These are phyloP conservation scores for Tulasnella calospora DNA, from an alignment of 768 basidiomycete species.

Conservation along the genomic window DNA sequence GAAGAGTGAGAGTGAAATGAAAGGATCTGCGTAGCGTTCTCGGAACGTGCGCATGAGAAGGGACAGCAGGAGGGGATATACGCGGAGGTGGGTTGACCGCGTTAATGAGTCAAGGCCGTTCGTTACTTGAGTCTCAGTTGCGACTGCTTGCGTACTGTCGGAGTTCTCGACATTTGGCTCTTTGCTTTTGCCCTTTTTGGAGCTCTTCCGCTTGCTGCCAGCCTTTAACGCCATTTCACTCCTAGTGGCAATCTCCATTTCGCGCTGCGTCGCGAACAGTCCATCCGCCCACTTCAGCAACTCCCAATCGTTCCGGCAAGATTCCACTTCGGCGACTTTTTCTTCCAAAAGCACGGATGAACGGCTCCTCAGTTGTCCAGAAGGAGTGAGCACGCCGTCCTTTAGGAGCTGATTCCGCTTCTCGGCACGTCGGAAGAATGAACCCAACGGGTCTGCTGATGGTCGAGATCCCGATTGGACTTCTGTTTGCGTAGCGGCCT, in stretches of 20 bases:
- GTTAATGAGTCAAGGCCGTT: slow-evolving; percentile 1
- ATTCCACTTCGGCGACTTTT: slow-evolving; percentile 68
- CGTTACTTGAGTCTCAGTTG: background rate
- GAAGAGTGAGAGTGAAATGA: slow-evolving; percentile 78
- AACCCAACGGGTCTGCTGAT: background rate
- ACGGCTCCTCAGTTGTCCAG: background rate
- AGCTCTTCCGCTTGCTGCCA: slow-evolving; percentile 20
- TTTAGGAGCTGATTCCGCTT: background rate
- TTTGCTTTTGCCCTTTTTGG: background rate
- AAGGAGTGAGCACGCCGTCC: background rate
- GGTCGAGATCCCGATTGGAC: background rate
- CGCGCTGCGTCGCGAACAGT: slow-evolving; percentile 54
- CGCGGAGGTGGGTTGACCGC: slow-evolving; percentile 18
- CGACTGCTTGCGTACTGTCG: background rate
- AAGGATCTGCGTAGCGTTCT: slow-evolving; percentile 70
- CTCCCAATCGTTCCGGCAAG: slow-evolving; percentile 61
- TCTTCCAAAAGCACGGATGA: slow-evolving; percentile 44
- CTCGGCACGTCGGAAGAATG: slow-evolving; percentile 7
- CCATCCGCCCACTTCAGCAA: slow-evolving; percentile 71
- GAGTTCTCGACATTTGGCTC: background rate
- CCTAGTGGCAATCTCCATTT: slow-evolving; percentile 31
- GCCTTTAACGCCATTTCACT: slow-evolving; percentile 19
- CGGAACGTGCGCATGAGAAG: slow-evolving; percentile 74
- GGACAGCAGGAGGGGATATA: slow-evolving; percentile 72
- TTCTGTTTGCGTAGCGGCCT: background rate